Base-by-base conservation (phyloP, 202 grass and related monocot genomes). In the Miscanthus sacchariflorus region DNA sequence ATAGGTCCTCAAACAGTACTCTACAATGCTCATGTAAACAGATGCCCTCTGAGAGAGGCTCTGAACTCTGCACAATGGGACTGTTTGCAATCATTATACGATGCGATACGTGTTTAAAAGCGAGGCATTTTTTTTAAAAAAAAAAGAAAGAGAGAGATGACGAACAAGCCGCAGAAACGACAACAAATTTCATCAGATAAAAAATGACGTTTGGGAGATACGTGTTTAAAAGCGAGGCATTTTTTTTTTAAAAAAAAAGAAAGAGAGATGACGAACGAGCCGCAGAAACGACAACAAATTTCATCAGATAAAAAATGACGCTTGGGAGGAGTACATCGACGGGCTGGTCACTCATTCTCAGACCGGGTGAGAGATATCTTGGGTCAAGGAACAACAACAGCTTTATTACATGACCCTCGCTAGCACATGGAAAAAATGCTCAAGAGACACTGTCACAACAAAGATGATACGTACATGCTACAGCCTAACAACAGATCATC, bases 371-470 rank as follows among this genome's bases (percentile, higher is more conserved):
- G 35, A 6, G 24, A 28, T 2, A 63, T 21, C 14, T n/a, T 19
- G 7, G 50, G 68, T 59, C 25, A 38, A 36, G 59, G 12, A 76
- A 40, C 42, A 76, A 40, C 42, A 76, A 52, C 73, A 85, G 44
- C 72, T 76, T 87, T 87, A 87, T 87, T 56, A 87, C 61, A 87
- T 87, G 70, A 87, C 79, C n/a, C 14, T 88, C 71, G 61, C 71
- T 82, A 6, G 61, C 86, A 88, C 33, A 82, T 44, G 30, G 71
- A 23, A 82, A 87, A 88, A 88, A 69, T 82, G 86, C 79, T 88
- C 45, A 24, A 42, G 17, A 39, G 19, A 87, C 56, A 74, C 12
- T 1, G 33, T 27, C 54, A 38, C 38, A 68, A 45, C 59, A 82
- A 68, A 35, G 67, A 23, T 82, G 52, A 17, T 87, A 76, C 79